Evolutionary conservation across 1,284 basidiomycete species (phyloP).

Genomic region (Rhizoctonia solani): DNA sequence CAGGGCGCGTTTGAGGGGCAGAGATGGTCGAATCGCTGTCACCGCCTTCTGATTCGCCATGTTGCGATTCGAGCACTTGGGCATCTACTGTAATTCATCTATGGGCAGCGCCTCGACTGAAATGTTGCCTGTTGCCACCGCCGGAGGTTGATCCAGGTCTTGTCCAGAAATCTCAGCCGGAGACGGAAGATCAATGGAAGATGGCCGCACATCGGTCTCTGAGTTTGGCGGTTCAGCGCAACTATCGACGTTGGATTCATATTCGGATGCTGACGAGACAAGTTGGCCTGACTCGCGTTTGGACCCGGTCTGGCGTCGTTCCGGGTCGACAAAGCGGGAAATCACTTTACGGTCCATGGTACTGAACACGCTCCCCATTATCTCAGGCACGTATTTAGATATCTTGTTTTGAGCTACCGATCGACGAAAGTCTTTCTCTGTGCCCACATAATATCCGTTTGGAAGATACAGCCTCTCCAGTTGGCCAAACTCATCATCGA

Average conservation of each 20-base stretch:
- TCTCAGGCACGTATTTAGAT: constrained; percentile 40
- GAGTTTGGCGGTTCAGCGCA: constrained; percentile 15
- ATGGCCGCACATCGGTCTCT: constrained; percentile 14
- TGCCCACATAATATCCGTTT: constrained; percentile 45
- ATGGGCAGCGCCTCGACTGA: not conserved
- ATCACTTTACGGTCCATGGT: constrained; percentile 44
- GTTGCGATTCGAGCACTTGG: not conserved
- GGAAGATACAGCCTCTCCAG: constrained; percentile 54
- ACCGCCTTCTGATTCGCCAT: constrained; percentile 47
- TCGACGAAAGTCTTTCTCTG: constrained; percentile 44
- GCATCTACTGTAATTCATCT: not conserved
- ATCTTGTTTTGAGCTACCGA: constrained; percentile 30
- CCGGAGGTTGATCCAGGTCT: not conserved
- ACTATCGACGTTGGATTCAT: constrained; percentile 26
- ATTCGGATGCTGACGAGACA: constrained; percentile 22
- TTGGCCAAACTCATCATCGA: constrained; percentile 86
- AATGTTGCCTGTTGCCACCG: not conserved
- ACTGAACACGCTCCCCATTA: constrained; percentile 45
- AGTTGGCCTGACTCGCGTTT: not conserved
- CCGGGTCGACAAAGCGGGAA: constrained; percentile 36
- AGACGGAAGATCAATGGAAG: constrained; percentile 17
- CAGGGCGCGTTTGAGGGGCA: constrained; percentile 53
- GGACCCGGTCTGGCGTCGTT: constrained; percentile 1
- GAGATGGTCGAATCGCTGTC: constrained; percentile 92
- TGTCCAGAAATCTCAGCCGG: constrained; percentile 1